Evolutionary conservation across 2,329 filamentous ascomycete genomes (phyloP).

Genomic region (Trichoderma hamatum): DNA sequence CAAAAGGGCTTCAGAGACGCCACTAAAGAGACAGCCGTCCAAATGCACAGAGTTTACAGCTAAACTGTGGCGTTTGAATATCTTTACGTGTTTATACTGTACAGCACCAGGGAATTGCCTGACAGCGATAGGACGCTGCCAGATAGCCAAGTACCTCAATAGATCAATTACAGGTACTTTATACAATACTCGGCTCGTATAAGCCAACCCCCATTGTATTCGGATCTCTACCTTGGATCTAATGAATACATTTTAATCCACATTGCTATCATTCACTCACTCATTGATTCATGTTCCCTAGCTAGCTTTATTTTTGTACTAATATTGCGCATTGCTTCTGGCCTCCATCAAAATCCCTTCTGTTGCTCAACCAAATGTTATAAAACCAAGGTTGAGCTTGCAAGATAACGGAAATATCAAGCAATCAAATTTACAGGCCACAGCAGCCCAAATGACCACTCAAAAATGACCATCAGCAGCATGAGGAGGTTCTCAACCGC

Average conservation of each 20-base stretch:
- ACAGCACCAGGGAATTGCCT: not conserved
- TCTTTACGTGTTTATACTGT: not conserved
- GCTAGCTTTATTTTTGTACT: not conserved
- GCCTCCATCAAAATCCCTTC: not conserved
- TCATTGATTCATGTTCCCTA: not conserved
- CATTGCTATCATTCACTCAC: not conserved
- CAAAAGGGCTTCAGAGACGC: not conserved
- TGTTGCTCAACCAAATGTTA: not conserved
- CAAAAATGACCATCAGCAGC: not conserved
- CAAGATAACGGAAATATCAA: not conserved
- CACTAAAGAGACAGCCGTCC: not conserved
- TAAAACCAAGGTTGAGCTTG: not conserved
- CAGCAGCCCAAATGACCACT: not conserved
- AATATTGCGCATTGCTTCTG: not conserved
- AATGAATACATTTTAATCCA: not conserved
- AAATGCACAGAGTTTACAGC: not conserved
- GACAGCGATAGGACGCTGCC: not conserved
- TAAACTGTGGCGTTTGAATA: not conserved
- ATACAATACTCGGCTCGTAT: not conserved
- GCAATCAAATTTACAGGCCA: not conserved
- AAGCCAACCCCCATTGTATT: not conserved
- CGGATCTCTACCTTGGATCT: not conserved
- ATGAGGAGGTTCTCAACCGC: conserved; percentile 50
- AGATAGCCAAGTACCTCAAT: not conserved
- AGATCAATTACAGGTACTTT: not conserved